Percentiles rank a stretch among this genome's conserved stretches.
Conservation (phyloP, 768 basidiomycete genomes). For the Leccinum subgranulosum region DNA sequence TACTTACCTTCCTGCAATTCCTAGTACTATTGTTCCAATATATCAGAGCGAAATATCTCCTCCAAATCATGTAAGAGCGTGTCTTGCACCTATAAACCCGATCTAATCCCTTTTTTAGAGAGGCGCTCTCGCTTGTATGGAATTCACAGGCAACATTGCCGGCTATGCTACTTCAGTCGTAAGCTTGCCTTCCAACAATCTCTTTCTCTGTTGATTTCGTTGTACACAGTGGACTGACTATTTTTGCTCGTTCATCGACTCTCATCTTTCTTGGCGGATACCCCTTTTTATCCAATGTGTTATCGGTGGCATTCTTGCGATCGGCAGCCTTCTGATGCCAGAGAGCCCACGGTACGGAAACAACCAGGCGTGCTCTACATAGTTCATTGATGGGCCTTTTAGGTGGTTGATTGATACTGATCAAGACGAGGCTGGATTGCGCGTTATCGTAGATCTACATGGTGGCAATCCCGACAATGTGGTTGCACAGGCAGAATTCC, state of each 20-base stretch:
- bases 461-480: constrained; percentile 72
- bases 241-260: constrained; percentile 84
- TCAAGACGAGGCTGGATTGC: constrained; percentile 78
- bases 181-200: constrained; percentile 29
- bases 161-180: constrained; percentile 91
- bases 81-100: neutral
- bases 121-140: constrained; percentile 90
- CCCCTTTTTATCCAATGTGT: constrained; percentile 87
- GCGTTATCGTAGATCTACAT: constrained; percentile 84
- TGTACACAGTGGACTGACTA: constrained; percentile 83
- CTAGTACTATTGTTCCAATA: constrained; percentile 89
- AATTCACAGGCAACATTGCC: constrained; percentile 89
- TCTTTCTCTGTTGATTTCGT: neutral
- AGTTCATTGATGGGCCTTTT: constrained; percentile 6
- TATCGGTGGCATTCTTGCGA: constrained; percentile 76
- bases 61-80: constrained; percentile 68
- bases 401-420: constrained; percentile 92
- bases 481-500: constrained; percentile 77
- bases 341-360: constrained; percentile 76
- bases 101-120: constrained; percentile 44
- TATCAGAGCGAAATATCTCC: constrained; percentile 97
- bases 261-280: constrained; percentile 86
- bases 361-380: neutral
- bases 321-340: constrained; percentile 80
- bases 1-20: constrained; percentile 5